Evolutionary conservation across 163 green algal species (phyloP), one percentile per base, ranked within the genome.

Genomic region (Chlorella variabilis): DNA sequence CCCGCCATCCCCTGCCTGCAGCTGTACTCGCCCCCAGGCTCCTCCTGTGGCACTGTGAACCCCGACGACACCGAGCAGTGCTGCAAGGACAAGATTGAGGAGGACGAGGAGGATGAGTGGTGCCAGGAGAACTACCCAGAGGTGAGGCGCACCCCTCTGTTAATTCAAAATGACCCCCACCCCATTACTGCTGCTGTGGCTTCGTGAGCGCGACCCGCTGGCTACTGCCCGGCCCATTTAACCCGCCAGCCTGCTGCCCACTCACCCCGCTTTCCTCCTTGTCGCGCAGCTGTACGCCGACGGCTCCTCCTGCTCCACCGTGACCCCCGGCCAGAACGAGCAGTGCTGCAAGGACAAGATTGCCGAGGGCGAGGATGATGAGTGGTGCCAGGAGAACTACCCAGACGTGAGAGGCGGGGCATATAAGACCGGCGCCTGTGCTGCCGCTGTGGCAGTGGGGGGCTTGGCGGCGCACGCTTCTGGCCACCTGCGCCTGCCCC

Each of bases 381-480:
- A 38, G 3, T 75, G 68, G 68, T 75, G 68, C 42, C 3, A 62
- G 68, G n/a, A 61, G 3, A 62, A 62, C 42, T 75, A 62, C 42
- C 41, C 68, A 6, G 42, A 61, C 7, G 68, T 75, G 41, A 42
- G 65, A 11, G 9, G 54, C 23, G 45, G n/a, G n/a, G n/a, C n/a
- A 11, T 54, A 54, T 15, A 23, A 54, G 45, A 23, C 11, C 45
- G 11, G 45, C 11, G 45, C 11, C 15, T 54, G 45, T 15, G 45
- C 45, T 23, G 45, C 45, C 15, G 45, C n/a, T 54, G 15, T 54
- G 15, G 15, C 45, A 54, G 11, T 23, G 11, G 45, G 45, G 45
- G 45, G 45, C 45, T 54, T 23, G 11, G 11, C 11, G 11, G 11
- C 11, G 45, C 45, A 11, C 45, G 15, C 45, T 15, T 54, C 45